Evolutionary conservation across 306 rosid species (phyloP).

Genomic region (Dalbergia cultrata): DNA sequence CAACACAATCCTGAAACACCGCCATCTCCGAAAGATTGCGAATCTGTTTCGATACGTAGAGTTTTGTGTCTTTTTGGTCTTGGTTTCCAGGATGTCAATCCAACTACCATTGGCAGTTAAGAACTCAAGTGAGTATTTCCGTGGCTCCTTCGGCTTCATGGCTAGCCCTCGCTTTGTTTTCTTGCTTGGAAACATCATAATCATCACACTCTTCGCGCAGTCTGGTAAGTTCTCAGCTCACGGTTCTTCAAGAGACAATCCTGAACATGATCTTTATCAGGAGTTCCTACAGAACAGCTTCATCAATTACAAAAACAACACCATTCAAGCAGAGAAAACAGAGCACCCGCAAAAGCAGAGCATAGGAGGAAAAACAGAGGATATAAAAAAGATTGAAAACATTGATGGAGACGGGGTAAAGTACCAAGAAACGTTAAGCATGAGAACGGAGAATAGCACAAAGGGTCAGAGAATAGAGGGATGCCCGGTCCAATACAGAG

Average conservation of each 20-base stretch:
- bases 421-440: neutral
- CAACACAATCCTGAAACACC: constrained; percentile 56
- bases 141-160: constrained; percentile 48
- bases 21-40: constrained; percentile 59
- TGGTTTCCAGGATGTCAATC: constrained; percentile 67
- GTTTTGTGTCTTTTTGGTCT: constrained; percentile 62
- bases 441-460: neutral
- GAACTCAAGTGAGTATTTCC: constrained; percentile 65
- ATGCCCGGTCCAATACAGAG: neutral
- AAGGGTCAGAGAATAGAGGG: neutral
- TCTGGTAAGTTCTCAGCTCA: constrained; percentile 64
- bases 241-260: constrained; percentile 29
- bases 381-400: neutral
- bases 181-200: constrained; percentile 72
- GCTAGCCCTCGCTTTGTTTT: constrained; percentile 73
- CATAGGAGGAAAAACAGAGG: neutral
- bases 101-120: constrained; percentile 68
- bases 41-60: constrained; percentile 65
- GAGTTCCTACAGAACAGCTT: constrained; percentile 62
- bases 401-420: neutral
- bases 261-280: constrained; percentile 62
- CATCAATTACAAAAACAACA: constrained; percentile 49
- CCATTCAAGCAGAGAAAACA: neutral
- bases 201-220: constrained; percentile 71
- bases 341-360: neutral